These are phyloP conservation scores for Xerocomus minutiporus DNA, from an alignment of 1,284 basidiomycete genomes.

Conservation along the genomic window DNA sequence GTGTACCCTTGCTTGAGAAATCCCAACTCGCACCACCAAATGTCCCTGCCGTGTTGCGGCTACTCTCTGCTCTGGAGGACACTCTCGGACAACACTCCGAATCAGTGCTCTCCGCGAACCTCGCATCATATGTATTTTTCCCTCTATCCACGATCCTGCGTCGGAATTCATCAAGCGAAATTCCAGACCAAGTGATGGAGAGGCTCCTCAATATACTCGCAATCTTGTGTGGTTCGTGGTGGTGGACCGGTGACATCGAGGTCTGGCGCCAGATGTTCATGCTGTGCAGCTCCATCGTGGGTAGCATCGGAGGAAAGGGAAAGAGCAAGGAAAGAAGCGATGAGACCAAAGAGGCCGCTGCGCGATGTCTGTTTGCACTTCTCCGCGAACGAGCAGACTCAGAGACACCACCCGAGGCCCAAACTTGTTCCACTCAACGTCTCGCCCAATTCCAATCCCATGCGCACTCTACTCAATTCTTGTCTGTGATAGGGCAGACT, in stretches of 20 bases:
- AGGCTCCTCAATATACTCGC: slow-evolving; percentile 61
- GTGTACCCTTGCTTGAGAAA: slow-evolving; percentile 72
- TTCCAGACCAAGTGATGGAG: slow-evolving; percentile 80
- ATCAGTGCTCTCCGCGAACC: slow-evolving; percentile 48
- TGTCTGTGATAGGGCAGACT: slow-evolving; percentile 81
- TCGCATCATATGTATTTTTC: slow-evolving; percentile 82
- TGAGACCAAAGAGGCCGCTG: slow-evolving; percentile 71
- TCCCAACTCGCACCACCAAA: slow-evolving; percentile 54
- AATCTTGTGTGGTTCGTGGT: slow-evolving; percentile 65
- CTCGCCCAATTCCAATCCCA: slow-evolving; percentile 45
- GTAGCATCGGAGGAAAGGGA: slow-evolving; percentile 56
- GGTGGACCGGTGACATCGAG: slow-evolving; percentile 67
- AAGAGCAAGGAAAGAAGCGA: slow-evolving; percentile 63
- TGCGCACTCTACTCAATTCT: slow-evolving; percentile 47
- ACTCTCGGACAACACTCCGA: slow-evolving; percentile 44
- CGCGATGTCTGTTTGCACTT: slow-evolving; percentile 51
- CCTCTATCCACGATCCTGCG: slow-evolving; percentile 80
- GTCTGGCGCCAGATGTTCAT: slow-evolving; percentile 84
- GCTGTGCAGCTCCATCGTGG: slow-evolving; percentile 66
- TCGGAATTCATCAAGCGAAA: slow-evolving; percentile 57
- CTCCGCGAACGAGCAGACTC: slow-evolving; percentile 46
- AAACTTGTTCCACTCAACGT: slow-evolving; percentile 32
- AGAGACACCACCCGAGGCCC: slow-evolving; percentile 32
- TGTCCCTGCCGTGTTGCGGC: slow-evolving; percentile 40
- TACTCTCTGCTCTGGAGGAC: slow-evolving; percentile 51